phyloP scores from a whole-genome alignment of 805 yeast genomes.

The Yamadazyma sp. region DNA sequence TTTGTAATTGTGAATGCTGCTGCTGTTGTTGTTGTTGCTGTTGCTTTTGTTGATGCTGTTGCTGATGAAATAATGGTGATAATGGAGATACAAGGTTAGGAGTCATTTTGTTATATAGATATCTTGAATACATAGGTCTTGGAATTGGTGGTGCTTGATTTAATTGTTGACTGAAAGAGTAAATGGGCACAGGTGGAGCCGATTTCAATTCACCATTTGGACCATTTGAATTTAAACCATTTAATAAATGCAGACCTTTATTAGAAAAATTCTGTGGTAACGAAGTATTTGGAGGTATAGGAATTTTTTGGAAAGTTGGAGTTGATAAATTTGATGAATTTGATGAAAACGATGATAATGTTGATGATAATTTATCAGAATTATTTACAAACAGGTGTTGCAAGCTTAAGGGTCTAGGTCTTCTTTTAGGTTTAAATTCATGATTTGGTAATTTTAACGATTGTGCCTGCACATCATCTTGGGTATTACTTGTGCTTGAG shows the following conservation, averaged over 20 bases:
- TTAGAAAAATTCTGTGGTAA: no score
- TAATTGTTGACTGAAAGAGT: slow-evolving; percentile 11
- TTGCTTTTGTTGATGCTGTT: neutral
- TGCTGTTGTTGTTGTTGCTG: slow-evolving; percentile 3
- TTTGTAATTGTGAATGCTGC: slow-evolving; percentile 3
- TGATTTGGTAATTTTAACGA: neutral
- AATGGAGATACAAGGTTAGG: slow-evolving; percentile 36
- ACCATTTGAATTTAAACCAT: slow-evolving; percentile 2
- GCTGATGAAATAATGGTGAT: slow-evolving; percentile 38
- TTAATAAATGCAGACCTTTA: no score
- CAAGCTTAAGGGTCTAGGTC: slow-evolving; percentile 39
- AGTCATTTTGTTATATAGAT: slow-evolving; percentile 16
- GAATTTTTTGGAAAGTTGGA: slow-evolving; percentile 5
- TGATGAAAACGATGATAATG: slow-evolving; percentile 12
- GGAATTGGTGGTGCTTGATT: slow-evolving; percentile 7
- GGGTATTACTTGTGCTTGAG: neutral
- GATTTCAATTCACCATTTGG: slow-evolving; percentile 16
- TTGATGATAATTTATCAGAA: slow-evolving; percentile 13
- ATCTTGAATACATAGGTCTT: slow-evolving; percentile 6
- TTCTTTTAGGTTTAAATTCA: slow-evolving; percentile 32
- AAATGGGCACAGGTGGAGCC: slow-evolving; percentile 22
- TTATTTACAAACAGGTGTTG: slow-evolving; percentile 28
- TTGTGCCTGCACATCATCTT: neutral
- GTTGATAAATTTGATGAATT: slow-evolving; percentile 7
- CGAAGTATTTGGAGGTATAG: neutral